phyloP scores from a whole-genome alignment of 306 rosid genomes.

The Sophora flavescens region DNA sequence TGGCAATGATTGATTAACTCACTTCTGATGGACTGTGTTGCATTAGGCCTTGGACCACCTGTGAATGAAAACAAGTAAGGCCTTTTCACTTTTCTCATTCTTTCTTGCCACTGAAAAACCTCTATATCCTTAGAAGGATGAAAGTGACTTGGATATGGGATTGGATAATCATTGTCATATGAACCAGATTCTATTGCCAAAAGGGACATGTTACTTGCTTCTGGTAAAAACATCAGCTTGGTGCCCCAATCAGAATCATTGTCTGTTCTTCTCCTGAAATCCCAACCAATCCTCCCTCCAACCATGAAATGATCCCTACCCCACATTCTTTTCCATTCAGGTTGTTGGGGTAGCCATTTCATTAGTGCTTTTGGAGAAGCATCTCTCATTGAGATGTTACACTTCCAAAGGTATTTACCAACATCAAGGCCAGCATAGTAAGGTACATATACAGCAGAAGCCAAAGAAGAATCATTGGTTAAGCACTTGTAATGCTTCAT shows the following conservation, averaged over 20 bases:
- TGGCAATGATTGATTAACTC: conserved; percentile 55
- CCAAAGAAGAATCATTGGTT: conserved; percentile 64
- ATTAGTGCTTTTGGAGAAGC: conserved; percentile 50
- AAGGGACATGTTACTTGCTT: conserved; percentile 57
- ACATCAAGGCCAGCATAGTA: conserved; percentile 68
- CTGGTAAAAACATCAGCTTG: conserved; percentile 63
- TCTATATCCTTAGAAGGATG: conserved; percentile 55
- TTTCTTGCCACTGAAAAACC: conserved; percentile 56
- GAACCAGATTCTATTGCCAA: conserved; percentile 56
- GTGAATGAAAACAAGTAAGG: conserved; percentile 59
- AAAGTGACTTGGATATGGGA: conserved; percentile 69
- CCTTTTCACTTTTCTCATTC: conserved; percentile 53
- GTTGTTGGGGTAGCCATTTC: conserved; percentile 51
- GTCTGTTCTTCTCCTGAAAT: conserved; percentile 56
- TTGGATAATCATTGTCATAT: conserved; percentile 57
- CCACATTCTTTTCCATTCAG: conserved; percentile 63
- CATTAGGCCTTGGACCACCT: conserved; percentile 59
- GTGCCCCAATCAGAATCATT: conserved; percentile 63
- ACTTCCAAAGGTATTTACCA: conserved; percentile 59
- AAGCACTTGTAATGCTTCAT: conserved; percentile 70
- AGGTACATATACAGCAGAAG: conserved; percentile 70
- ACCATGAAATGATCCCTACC: conserved; percentile 72
- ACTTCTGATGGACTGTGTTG: conserved; percentile 22
- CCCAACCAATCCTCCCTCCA: conserved; percentile 65
- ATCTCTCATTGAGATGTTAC: conserved; percentile 56